These are phyloP conservation scores for Diaporthe vaccinii DNA, from an alignment of 2,329 filamentous ascomycete genomes.

Conservation along the genomic window DNA sequence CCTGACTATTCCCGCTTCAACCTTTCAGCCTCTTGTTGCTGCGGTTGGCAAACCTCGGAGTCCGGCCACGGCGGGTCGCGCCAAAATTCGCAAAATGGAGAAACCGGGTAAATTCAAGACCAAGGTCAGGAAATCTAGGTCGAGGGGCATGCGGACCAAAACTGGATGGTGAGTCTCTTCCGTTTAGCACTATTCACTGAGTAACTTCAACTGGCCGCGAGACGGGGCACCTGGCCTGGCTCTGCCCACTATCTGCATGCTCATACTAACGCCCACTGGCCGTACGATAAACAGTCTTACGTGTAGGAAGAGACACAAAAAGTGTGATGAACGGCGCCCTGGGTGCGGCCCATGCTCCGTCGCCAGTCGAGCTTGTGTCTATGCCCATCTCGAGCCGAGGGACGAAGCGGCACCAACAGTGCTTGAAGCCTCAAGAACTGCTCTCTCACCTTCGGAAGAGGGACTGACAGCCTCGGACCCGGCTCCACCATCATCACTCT, in stretches of 20 bases:
- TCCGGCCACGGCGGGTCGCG: neutral
- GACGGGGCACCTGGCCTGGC: neutral
- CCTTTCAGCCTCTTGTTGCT: neutral
- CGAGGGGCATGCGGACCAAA: slow-evolving; percentile 58
- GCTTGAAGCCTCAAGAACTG: neutral
- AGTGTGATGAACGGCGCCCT: slow-evolving; percentile 63
- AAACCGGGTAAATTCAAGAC: neutral
- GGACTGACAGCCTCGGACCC: neutral
- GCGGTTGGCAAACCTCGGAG: neutral
- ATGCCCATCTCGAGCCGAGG: neutral
- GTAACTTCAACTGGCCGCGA: neutral
- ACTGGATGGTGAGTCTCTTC: slow-evolving; percentile 53
- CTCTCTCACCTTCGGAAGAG: neutral
- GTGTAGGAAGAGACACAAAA: slow-evolving; percentile 62
- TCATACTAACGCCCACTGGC: slow-evolving; percentile 8
- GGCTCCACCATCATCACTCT: neutral
- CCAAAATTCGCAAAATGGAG: slow-evolving; percentile 16
- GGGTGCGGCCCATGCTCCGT: slow-evolving; percentile 23
- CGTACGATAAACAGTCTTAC: slow-evolving; percentile 51
- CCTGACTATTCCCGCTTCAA: neutral
- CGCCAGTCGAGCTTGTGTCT: slow-evolving; percentile 19
- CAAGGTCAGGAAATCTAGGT: slow-evolving; percentile 52
- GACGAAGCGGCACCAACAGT: neutral
- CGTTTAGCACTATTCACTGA: neutral
- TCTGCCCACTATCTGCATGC: no score